These are phyloP conservation scores for Tagetes patula DNA, from an alignment of 129 eudicot species.

Conservation along the genomic window DNA sequence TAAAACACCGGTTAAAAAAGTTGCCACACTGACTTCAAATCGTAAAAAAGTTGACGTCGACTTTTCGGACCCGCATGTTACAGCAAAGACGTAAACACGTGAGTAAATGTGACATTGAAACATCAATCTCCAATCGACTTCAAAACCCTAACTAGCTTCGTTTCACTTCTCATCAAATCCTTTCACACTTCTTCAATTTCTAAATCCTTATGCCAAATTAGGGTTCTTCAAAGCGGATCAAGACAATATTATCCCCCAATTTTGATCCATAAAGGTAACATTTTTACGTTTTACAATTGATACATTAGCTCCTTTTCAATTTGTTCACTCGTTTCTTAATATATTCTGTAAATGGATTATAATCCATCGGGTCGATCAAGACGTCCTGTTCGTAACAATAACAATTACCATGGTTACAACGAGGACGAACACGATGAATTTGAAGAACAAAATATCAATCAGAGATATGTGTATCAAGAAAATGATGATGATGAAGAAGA, in stretches of 20 bases:
- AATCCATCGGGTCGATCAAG: slow-evolving; percentile 38
- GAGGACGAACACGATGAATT: slow-evolving; percentile 47
- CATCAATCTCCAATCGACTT: slow-evolving; percentile 22
- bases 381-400: slow-evolving; percentile 43
- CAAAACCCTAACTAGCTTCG: slow-evolving; percentile 25
- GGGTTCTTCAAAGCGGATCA: slow-evolving; percentile 6
- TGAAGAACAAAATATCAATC: slow-evolving; percentile 42
- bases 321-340: not conserved
- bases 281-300: not conserved
- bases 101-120: not conserved
- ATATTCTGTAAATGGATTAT: slow-evolving; percentile 27
- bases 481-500: slow-evolving; percentile 33
- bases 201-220: slow-evolving; percentile 3
- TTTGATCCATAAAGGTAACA: slow-evolving; percentile 15
- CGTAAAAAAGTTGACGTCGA: no score
- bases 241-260: not conserved
- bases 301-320: not conserved
- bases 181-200: not conserved
- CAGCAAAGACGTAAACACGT: no score
- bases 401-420: slow-evolving; percentile 30
- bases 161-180: slow-evolving; percentile 19
- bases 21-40: no score
- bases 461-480: slow-evolving; percentile 27
- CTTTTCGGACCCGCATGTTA: no score
- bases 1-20: no score